Percentiles rank a stretch among this genome's conserved stretches.
These are phyloP conservation scores for Pichia heedii DNA, from an alignment of 805 yeast species.

Conservation along the genomic window DNA sequence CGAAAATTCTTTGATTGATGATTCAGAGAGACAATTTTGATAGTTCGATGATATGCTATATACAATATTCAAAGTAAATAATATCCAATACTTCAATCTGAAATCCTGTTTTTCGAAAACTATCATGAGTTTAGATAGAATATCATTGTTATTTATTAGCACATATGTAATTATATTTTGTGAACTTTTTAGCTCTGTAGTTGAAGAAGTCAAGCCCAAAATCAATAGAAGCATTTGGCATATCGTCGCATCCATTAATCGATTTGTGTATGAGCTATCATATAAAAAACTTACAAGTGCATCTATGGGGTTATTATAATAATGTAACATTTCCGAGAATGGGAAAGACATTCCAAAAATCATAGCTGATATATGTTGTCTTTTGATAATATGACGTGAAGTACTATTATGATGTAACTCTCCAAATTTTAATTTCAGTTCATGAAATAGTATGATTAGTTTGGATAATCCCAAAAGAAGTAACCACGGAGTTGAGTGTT, in stretches of 20 bases:
- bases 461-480: conserved; percentile 27
- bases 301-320: conserved; percentile 9
- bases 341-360: conserved; percentile 11
- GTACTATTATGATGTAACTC: too few relatives aligned
- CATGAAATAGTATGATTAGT: conserved; percentile 27
- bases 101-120: conserved; percentile 16
- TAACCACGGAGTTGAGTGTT: conserved; percentile 32
- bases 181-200: not conserved
- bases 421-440: conserved; percentile 13
- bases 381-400: not conserved
- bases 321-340: conserved; percentile 9
- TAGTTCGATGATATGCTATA: not conserved
- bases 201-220: conserved; percentile 10
- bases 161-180: not conserved
- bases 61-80: not conserved
- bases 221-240: conserved; percentile 25
- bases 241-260: not conserved
- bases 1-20: not conserved
- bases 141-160: not conserved
- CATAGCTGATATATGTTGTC: not conserved
- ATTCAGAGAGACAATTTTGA: too few relatives aligned
- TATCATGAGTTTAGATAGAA: conserved; percentile 10
- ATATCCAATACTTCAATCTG: conserved; percentile 19
- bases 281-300: conserved; percentile 19
- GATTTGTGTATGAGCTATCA: conserved; percentile 9